Base-by-base conservation (phyloP, 2,329 filamentous ascomycete species). In the Neofusicoccum parvum region DNA sequence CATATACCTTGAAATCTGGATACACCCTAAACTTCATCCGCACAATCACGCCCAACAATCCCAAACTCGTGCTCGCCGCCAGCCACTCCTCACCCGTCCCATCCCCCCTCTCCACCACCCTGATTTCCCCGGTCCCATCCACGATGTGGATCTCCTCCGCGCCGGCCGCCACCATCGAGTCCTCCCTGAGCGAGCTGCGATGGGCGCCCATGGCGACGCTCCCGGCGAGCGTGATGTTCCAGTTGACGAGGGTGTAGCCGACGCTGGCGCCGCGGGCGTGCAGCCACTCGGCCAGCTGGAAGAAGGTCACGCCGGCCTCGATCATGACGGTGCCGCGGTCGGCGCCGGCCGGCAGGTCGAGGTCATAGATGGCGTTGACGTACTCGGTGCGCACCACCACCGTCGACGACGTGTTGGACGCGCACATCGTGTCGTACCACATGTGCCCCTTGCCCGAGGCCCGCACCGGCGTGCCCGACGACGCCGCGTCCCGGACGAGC, bases 341-440 rank as follows among this genome's bases (percentile, higher is more conserved):
- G 15, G 69, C 70, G 12, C 68, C 67, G 4, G 39, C 37, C 11
- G 62, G 43, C 7, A 84, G 76, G 15, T 76, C 73, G 51, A 85
- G 77, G 66, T 83, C 79, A 45, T 72, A 79, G 69, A 85, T 84
- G 23, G 66, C 66, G 67, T 80, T 81, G 64, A 83, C 77, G 53
- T 75, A 69, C 67, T 82, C 81, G 20, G 80, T 82, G 68, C 80
- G 80, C 46, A 85, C 70, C 54, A 85, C 81, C 69, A 84, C 73
- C 2, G 82, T 85, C 50, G 73, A 70, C 32, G 76, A 72, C 66
- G 82, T 75, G 71, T 84, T 82, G 49, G 27, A 32, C 27, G 80
- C 80, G 73, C 82, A 85, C 78, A 84, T 83, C 37, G 83, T 85
- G 69, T 85, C 81, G 70, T 84, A 85, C 82, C 82, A 83, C 78